Conservation (phyloP, 345 rosid species). For the Ceriops tagal region DNA sequence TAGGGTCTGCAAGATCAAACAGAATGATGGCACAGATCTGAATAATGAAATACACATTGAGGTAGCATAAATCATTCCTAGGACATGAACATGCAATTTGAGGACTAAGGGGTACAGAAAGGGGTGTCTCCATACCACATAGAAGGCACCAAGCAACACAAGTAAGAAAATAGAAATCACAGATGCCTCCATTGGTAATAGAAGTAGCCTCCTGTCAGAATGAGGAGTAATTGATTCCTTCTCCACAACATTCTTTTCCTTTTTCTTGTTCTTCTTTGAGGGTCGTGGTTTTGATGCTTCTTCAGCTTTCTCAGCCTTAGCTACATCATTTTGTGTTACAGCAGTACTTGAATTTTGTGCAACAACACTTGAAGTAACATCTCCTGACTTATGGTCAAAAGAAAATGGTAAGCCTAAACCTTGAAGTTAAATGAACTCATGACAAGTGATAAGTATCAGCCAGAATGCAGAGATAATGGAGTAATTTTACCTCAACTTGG, state of each 20-base stretch:
- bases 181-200: constrained; percentile 80
- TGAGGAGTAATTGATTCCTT: constrained; percentile 47
- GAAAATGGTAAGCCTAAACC: constrained; percentile 24
- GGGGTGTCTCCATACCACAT: constrained; percentile 66
- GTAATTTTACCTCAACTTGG: constrained; percentile 53
- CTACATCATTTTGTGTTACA: constrained; percentile 37
- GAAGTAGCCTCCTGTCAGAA: constrained; percentile 65
- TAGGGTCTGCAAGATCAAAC: background rate
- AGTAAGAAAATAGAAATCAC: constrained; percentile 74
- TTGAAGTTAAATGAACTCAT: constrained; percentile 12
- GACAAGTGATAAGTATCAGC: constrained; percentile 12
- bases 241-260: constrained; percentile 53
- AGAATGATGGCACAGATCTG: background rate
- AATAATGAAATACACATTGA: too few relatives aligned
- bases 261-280: constrained; percentile 64
- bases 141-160: constrained; percentile 87
- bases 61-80: background rate
- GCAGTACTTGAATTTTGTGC: constrained; percentile 35
- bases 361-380: constrained; percentile 36
- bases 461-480: constrained; percentile 11
- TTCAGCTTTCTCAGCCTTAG: constrained; percentile 46
- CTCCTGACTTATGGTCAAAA: constrained; percentile 60
- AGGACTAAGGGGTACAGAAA: background rate
- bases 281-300: constrained; percentile 52
- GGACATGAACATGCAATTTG: background rate